A percentile compares a stretch with the other conserved stretches of the same genome.
These are phyloP conservation scores for Fusarium sp. DNA, from an alignment of 2,329 filamentous ascomycete species.

Conservation along the genomic window DNA sequence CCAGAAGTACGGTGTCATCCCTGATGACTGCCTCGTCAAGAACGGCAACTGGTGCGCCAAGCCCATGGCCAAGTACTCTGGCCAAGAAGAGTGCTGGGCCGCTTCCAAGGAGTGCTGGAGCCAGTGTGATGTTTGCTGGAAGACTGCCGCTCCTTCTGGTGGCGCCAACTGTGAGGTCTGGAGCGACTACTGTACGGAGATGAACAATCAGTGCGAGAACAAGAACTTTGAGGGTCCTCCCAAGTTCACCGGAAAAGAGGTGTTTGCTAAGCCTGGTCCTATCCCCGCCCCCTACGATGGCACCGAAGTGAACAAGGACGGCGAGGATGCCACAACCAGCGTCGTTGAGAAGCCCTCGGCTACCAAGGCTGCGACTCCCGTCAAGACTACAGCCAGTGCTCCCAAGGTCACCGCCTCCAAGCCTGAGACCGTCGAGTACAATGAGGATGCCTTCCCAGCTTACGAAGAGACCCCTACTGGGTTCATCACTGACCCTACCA, in stretches of 20 bases:
- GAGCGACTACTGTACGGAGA: conserved; percentile 69
- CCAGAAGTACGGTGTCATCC: conserved; percentile 62
- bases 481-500: conserved; percentile 10
- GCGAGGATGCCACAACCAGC: conserved; percentile 25
- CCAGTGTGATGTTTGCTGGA: conserved; percentile 72
- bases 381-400: conserved; percentile 18
- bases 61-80: conserved; percentile 68
- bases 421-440: conserved; percentile 23
- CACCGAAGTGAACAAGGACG: conserved; percentile 26
- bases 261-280: conserved; percentile 48
- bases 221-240: conserved; percentile 62
- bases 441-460: conserved; percentile 10
- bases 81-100: conserved; percentile 71
- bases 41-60: conserved; percentile 81
- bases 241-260: conserved; percentile 52
- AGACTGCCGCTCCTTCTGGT: conserved; percentile 69
- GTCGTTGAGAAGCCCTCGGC: conserved; percentile 5
- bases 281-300: conserved; percentile 50
- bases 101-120: conserved; percentile 67
- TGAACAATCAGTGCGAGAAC: conserved; percentile 58
- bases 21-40: conserved; percentile 68
- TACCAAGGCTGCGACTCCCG: conserved; percentile 9
- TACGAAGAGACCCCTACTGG: conserved; percentile 29
- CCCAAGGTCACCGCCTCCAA: conserved; percentile 16
- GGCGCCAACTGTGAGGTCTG: conserved; percentile 70